These are phyloP conservation scores for Phytophthora sansomeana DNA, from an alignment of 352 stramenopile genomes.

Conservation along the genomic window DNA sequence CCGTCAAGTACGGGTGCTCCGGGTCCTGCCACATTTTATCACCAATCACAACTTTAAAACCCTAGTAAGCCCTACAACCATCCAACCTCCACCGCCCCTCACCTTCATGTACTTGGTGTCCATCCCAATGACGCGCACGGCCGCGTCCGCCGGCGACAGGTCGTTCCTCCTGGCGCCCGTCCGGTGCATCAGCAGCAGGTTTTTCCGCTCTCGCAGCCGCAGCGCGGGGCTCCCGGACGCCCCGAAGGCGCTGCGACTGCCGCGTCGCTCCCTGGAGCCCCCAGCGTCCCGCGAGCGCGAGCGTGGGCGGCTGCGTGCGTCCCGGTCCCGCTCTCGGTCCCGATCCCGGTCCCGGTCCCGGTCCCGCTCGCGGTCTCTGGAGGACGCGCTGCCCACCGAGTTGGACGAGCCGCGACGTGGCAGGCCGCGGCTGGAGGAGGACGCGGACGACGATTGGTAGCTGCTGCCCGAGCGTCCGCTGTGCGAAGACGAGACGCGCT, in stretches of 20 bases:
- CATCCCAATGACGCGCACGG: conserved; percentile 67
- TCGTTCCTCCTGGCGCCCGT: conserved; percentile 55
- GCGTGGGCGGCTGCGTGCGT: conserved; percentile 39
- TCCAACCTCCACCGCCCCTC: background rate
- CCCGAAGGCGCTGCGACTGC: conserved; percentile 52
- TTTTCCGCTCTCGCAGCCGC: conserved; percentile 71
- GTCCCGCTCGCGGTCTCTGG: conserved; percentile 46
- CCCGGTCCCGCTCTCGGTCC: conserved; percentile 36
- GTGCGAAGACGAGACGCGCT: conserved; percentile 36
- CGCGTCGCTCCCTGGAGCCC: conserved; percentile 27
- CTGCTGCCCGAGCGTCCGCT: conserved; percentile 21
- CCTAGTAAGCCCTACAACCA: background rate
- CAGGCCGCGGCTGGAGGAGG: conserved; percentile 29
- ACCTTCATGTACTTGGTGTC: conserved; percentile 83
- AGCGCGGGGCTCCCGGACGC: conserved; percentile 57
- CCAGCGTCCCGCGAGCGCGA: conserved; percentile 53
- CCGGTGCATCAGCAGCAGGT: conserved; percentile 82
- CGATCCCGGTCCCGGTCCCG: conserved; percentile 43
- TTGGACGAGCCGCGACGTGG: conserved; percentile 63
- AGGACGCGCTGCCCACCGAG: conserved; percentile 31
- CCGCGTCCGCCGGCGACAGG: conserved; percentile 58
- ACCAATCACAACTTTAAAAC: conserved; percentile 2
- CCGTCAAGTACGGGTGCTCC: conserved; percentile 68
- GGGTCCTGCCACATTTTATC: conserved; percentile 48
- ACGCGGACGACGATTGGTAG: conserved; percentile 32